These are phyloP conservation scores for Dictyostelium discoideum DNA, from an alignment of 78 protist genomes.

Conservation along the genomic window dicty_2.7 NC_007089.4:5331501-5332000, in stretches of 20 bases:
- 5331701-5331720: background rate
- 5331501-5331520: too few species aligned
- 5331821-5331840: too few species aligned
- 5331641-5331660: background rate
- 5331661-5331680: background rate
- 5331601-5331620: background rate
- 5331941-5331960: background rate
- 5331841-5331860: background rate
- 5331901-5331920: background rate
- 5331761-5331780: too few species aligned
- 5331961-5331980: background rate
- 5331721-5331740: background rate
- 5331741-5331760: background rate
- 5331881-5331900: background rate
- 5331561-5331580: background rate
- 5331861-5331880: background rate
- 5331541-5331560: background rate
- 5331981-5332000: background rate
- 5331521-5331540: background rate
- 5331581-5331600: background rate
- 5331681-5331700: background rate
- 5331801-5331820: too few species aligned
- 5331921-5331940: background rate
- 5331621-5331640: background rate
- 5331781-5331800: too few species aligned